Conservation (phyloP, 2,329 filamentous ascomycete species). For the Fusarium sp. region DNA sequence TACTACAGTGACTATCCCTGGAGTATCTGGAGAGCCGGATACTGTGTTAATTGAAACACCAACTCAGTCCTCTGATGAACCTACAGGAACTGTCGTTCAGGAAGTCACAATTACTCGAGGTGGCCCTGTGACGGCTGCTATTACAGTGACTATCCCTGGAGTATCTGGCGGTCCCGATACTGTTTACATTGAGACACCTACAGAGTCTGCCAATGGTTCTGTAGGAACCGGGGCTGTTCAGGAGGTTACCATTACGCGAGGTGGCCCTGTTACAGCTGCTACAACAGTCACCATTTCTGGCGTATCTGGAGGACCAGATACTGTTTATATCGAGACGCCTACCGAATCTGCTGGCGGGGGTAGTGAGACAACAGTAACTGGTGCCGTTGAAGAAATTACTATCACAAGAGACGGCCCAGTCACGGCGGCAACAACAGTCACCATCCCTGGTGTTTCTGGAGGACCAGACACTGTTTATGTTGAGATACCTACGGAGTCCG, state of each 20-base stretch:
- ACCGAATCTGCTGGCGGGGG: rapidly evolving
- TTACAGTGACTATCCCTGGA: background rate
- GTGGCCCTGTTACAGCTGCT: background rate
- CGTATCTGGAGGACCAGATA: background rate
- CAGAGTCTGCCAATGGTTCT: background rate
- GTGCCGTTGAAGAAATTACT: background rate
- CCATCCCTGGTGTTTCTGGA: background rate
- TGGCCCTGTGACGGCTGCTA: background rate
- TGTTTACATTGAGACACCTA: background rate
- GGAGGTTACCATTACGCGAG: background rate
- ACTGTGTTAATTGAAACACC: constrained; percentile 2
- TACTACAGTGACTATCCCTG: background rate
- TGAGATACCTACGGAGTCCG: background rate
- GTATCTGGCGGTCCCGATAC: constrained; percentile 1
- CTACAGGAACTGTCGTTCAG: no score
- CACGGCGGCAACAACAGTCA: background rate
- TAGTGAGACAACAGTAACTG: rapidly evolving
- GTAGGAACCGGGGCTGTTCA: background rate
- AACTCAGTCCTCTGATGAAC: background rate
- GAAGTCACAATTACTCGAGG: background rate
- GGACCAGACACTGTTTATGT: constrained; percentile 1
- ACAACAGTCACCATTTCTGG: background rate
- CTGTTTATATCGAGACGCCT: constrained; percentile 10
- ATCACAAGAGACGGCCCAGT: background rate
- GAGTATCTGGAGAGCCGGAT: background rate